A percentile compares a stretch with the other conserved stretches of the same genome.
phyloP scores from a whole-genome alignment of 139 green algal species.

The Pseudopediastrum boryanum region DNA sequence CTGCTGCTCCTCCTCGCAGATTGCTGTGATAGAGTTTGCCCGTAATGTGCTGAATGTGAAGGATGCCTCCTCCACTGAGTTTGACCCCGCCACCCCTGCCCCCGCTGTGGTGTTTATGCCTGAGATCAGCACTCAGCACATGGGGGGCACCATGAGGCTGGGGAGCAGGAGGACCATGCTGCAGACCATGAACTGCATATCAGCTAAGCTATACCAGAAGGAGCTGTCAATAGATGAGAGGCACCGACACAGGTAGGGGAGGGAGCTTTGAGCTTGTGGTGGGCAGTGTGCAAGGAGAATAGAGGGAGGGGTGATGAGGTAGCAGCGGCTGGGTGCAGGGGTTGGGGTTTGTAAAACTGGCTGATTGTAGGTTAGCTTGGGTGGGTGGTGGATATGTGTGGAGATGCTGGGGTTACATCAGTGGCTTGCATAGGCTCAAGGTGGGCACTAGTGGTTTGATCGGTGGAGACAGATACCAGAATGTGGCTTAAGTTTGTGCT shows the following conservation, averaged over 20 bases:
- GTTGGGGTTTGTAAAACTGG: too few species aligned
- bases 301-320: too few species aligned
- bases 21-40: conserved; percentile 98
- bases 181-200: conserved; percentile 88
- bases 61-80: conserved; percentile 93
- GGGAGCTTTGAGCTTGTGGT: too few species aligned
- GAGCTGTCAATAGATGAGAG: conserved; percentile 91
- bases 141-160: conserved; percentile 97
- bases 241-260: conserved; percentile 89
- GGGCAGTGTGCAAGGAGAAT: too few species aligned
- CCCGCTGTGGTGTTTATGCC: conserved; percentile 99
- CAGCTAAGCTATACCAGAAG: conserved; percentile 92
- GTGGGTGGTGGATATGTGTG: too few species aligned
- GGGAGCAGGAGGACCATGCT: conserved; percentile 88
- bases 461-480: too few species aligned
- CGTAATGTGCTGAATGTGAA: conserved; percentile 86
- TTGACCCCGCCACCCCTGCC: conserved; percentile 74
- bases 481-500: too few species aligned
- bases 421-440: too few species aligned
- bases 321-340: too few species aligned
- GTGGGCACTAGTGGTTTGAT: too few species aligned
- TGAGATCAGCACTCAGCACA: conserved; percentile 71
- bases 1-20: conserved; percentile 63
- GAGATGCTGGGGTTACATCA: too few species aligned
- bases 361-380: too few species aligned